Base-by-base conservation (phyloP, 306 rosid genomes). In the Glycine soja region DNA sequence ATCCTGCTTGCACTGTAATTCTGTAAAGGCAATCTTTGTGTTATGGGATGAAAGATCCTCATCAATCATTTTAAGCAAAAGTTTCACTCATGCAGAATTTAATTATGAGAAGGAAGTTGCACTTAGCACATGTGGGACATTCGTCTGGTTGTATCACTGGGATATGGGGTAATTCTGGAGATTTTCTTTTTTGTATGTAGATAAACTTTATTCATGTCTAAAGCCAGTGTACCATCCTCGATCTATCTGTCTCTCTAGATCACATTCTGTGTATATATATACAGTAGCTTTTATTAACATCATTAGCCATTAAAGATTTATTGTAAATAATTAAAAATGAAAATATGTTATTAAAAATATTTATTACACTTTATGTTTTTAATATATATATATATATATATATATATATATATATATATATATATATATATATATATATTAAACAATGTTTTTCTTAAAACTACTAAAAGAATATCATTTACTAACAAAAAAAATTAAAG, bases 31-130 rank as follows among this genome's bases (percentile, higher is more conserved):
- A 70, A 68, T 74, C 80, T 68, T 73, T 47, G 77, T 72, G 80
- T 65, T 18, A 64, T 72, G 77, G 72, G 72, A 68, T 58, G 79
- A 87, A 78, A 70, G 82, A 84, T 84, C 57, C 69, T 61, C 53
- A 45, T 80, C 82, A 84, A 87, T 87, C 84, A 81, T 87, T 84
- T 74, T 78, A 30, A 78, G 82, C 38, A 77, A 87, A 87, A 78
- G 88, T 79, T 74, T n/a, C 84, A 47, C 62, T 42, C 76, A 57
- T 56, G 52, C 12, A 45, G 13, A 61, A 81, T 67, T 72, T 67
- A 69, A 74, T 70, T 64, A 72, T 56, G 76, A 30, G 77, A 54
- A 77, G 76, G 80, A 81, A 81, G 70, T 59, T 64, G 76, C 75
- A 81, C 59, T 66, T 58, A 16, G 63, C 81, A 72, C 36, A 50